phyloP scores from a whole-genome alignment of 768 basidiomycete species.

The Russula virescens region DNA sequence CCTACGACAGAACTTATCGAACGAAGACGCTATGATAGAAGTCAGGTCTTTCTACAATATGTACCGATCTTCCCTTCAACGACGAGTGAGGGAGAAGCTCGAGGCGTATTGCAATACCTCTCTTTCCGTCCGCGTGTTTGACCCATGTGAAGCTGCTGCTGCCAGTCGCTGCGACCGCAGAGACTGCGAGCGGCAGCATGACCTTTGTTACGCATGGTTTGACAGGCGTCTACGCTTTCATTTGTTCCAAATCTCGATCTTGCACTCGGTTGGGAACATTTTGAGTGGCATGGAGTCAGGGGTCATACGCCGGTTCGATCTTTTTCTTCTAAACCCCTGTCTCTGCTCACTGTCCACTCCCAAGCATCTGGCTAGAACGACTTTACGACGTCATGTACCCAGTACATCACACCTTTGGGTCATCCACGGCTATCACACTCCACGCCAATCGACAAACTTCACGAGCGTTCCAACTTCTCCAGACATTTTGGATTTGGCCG shows the following conservation, averaged over 20 bases:
- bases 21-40: slow-evolving; percentile 1
- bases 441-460: background rate
- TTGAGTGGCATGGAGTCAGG: background rate
- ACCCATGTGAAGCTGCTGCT: slow-evolving; percentile 12
- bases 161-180: slow-evolving; percentile 7
- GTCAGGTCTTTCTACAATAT: slow-evolving; percentile 1
- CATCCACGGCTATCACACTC: background rate
- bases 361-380: slow-evolving; percentile 20
- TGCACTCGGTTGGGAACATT: background rate
- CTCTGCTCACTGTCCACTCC: background rate
- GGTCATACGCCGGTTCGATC: background rate
- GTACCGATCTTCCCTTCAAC: background rate
- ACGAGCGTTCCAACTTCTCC: slow-evolving; percentile 5
- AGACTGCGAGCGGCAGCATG: slow-evolving; percentile 11
- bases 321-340: background rate
- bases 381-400: slow-evolving; percentile 21
- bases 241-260: slow-evolving; percentile 11
- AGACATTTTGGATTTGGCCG: slow-evolving; percentile 17
- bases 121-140: slow-evolving; percentile 7
- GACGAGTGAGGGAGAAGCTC: slow-evolving; percentile 11
- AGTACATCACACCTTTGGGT: slow-evolving; percentile 10
- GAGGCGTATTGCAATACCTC: slow-evolving; percentile 4
- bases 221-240: slow-evolving; percentile 16
- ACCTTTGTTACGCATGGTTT: slow-evolving; percentile 14
- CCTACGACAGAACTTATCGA: background rate